A percentile compares a stretch with the other conserved stretches of the same genome.
Conservation (phyloP, 148 eudicot genomes). For the Chenopodium formosanum region DNA sequence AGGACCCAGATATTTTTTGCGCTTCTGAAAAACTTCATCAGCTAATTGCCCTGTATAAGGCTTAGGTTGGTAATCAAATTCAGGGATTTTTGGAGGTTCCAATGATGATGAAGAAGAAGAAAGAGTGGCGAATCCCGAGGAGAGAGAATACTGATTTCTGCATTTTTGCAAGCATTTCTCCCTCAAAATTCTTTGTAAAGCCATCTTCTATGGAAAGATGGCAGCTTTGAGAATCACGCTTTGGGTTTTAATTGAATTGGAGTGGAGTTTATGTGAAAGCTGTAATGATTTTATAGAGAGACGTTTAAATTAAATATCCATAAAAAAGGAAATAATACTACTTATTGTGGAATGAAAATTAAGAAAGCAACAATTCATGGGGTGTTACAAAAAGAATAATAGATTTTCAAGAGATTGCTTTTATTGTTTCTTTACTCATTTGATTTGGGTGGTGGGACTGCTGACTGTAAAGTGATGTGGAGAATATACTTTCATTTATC, state of each 20-base stretch:
- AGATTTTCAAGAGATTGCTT: too few species aligned
- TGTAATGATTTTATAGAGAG: too few species aligned
- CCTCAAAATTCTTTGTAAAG: slow-evolving; percentile 6
- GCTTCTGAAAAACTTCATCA: slow-evolving; percentile 69
- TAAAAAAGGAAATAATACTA: too few species aligned
- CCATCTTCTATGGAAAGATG: slow-evolving; percentile 5
- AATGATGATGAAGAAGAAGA: slow-evolving; percentile 19
- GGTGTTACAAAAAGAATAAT: too few species aligned
- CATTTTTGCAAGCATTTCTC: slow-evolving; percentile 15
- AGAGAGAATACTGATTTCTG: slow-evolving; percentile 4
- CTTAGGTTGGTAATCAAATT: slow-evolving; percentile 65
- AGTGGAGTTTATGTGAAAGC: not conserved
- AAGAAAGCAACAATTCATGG: too few species aligned
- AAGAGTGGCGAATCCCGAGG: slow-evolving; percentile 14
- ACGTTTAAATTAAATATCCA: too few species aligned
- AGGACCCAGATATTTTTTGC: slow-evolving; percentile 80
- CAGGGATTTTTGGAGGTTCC: slow-evolving; percentile 62
- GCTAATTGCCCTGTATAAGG: slow-evolving; percentile 67
- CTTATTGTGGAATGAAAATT: too few species aligned
- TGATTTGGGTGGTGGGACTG: too few species aligned
- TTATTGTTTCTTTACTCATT: too few species aligned
- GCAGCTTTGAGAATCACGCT: not conserved
- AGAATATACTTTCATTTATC: too few species aligned
- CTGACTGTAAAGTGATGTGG: too few species aligned
- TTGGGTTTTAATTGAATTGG: not conserved